Conservation (phyloP, 257 asterid genomes). For the Leonotis leonurus region DNA sequence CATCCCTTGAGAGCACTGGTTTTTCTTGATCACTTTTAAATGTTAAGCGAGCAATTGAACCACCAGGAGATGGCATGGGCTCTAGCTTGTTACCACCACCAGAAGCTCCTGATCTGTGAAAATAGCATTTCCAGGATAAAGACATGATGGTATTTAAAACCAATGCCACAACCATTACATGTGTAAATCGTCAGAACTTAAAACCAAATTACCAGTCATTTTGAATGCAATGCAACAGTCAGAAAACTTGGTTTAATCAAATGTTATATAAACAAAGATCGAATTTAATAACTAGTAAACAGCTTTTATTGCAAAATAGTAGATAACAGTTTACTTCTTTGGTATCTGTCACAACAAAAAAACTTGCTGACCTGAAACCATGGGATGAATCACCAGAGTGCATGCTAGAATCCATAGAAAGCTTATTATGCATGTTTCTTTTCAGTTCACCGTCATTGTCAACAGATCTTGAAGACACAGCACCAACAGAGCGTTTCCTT, state of each 20-base stretch:
- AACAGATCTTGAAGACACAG: conserved; percentile 58
- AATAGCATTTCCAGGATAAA: conserved; percentile 16
- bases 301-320: background rate
- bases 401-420: conserved; percentile 54
- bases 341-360: background rate
- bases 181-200: background rate
- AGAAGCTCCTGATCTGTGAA: conserved; percentile 57
- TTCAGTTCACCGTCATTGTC: conserved; percentile 69
- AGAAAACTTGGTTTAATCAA: background rate
- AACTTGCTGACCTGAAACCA: conserved; percentile 55
- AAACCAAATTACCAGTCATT: background rate
- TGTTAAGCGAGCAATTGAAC: conserved; percentile 54
- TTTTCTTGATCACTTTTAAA: conserved; percentile 77
- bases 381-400: conserved; percentile 55
- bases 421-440: conserved; percentile 58
- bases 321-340: background rate
- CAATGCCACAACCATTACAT: background rate
- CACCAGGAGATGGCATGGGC: conserved; percentile 51
- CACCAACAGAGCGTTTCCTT: conserved; percentile 92
- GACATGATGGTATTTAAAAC: background rate
- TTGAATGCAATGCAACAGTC: background rate
- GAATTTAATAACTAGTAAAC: background rate
- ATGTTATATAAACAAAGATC: too few species aligned
- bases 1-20: conserved; percentile 55
- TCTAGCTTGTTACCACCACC: conserved; percentile 55